Base-by-base conservation (phyloP, 1,284 basidiomycete species). In the Ceratobasidium sp. region DNA sequence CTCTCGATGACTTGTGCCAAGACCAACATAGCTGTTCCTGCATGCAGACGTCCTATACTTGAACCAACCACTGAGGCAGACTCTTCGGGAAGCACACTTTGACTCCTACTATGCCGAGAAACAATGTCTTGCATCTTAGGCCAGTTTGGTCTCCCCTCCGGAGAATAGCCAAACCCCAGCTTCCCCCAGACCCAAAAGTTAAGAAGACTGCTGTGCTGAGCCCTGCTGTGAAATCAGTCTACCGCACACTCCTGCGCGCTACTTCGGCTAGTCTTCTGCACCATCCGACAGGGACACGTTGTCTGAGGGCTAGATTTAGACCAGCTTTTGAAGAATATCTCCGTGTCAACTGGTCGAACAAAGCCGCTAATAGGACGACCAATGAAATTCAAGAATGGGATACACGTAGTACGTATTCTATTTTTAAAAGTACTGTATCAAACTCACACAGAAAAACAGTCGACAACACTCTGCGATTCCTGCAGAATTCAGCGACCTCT, bases 191-290 rank as follows among this genome's bases (percentile, higher is more conserved):
- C 16, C 26, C 26, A 61, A 23, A 44, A 28, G 11, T 38, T 38
- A 11, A 38, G 4, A 38, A 4, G 35, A 35, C 38, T 7, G 14
- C 21, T n/a, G 21, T 35, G 26, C 32, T 69, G 54, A 58, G 28
- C 30, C 67, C 67, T 1, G 43, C 54, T 21, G 55, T 59, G 30
- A 44, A 44, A 30, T 70, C 67, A 11, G 30, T 59, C n/a, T 70
- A 70, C 41, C 67, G 67, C 16, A 70, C 58, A 1, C 49, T 70
- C 38, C 67, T 70, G 11, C 67, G 67, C 18, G 67, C 67, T 13
- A 59, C 67, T 16, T 70, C 67, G 21, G 67, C 67, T 18, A 70
- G 67, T 41, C 41, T 70, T 11, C 44, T 70, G 23, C 67, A 70
- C 35, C 67, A 70, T 26, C 38, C 55, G 2, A 70, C 26, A 14